Percentiles rank a stretch among this genome's conserved stretches.
These are phyloP conservation scores for Linnemannia exigua DNA, from an alignment of 192 early-diverging fungal genomes.

Conservation along the genomic window DNA sequence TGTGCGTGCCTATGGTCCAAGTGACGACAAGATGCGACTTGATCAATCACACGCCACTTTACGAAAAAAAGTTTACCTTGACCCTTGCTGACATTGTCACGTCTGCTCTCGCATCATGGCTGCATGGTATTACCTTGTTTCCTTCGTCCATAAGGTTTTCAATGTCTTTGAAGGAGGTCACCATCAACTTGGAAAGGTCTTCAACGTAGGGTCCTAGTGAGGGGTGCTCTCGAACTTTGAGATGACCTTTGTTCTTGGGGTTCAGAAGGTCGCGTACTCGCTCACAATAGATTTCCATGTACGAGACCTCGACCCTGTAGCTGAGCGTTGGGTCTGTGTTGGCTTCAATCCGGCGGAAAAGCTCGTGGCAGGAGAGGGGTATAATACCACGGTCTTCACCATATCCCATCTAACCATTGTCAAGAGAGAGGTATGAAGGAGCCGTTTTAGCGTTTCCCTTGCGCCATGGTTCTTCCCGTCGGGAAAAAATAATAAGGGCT, in stretches of 20 bases:
- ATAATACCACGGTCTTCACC: slow-evolving; percentile 88
- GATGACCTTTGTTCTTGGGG: slow-evolving; percentile 78
- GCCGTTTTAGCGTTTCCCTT: neutral
- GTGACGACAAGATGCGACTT: neutral
- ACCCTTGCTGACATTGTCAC: neutral
- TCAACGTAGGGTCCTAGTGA: slow-evolving; percentile 90
- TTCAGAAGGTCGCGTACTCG: slow-evolving; percentile 86
- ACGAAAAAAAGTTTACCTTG: slow-evolving; percentile 1
- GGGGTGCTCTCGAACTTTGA: slow-evolving; percentile 88
- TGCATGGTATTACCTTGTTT: slow-evolving; percentile 69
- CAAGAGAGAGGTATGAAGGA: neutral
- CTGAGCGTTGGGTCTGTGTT: slow-evolving; percentile 59
- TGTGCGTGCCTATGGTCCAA: slow-evolving; percentile 75
- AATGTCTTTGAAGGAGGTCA: slow-evolving; percentile 79
- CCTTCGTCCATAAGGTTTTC: slow-evolving; percentile 84
- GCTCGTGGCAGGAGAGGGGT: slow-evolving; percentile 83
- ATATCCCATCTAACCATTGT: slow-evolving; percentile 70
- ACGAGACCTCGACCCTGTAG: slow-evolving; percentile 85
- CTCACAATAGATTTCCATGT: slow-evolving; percentile 95
- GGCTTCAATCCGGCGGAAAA: slow-evolving; percentile 78
- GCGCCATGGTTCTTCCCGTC: slow-evolving; percentile 10
- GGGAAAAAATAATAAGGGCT: neutral
- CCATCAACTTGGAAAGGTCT: slow-evolving; percentile 88
- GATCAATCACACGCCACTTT: neutral
- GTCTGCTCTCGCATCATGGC: neutral